A percentile compares a stretch with the other conserved stretches of the same genome.
phyloP scores from a whole-genome alignment of 805 yeast genomes.

The Zygotorulaspora danielsina region DNA sequence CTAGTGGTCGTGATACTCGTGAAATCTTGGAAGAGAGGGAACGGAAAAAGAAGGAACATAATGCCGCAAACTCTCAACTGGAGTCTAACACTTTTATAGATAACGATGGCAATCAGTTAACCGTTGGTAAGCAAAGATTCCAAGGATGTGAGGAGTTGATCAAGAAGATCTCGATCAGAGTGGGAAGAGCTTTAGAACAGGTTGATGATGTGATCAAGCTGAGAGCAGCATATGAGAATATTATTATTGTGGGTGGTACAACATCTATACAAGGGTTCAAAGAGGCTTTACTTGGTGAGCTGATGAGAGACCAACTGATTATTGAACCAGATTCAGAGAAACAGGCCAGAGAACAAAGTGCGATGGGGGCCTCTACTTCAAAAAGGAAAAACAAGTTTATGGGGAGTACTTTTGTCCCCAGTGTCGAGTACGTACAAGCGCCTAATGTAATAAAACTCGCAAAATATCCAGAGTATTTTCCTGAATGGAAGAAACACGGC shows the following conservation, averaged over 20 bases:
- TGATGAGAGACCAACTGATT: conserved; percentile 54
- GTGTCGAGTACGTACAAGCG: conserved; percentile 52
- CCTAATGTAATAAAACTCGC: conserved; percentile 70
- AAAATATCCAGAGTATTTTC: conserved; percentile 84
- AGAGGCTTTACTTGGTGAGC: conserved; percentile 58
- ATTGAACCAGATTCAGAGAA: conserved; percentile 32
- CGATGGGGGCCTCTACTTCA: conserved; percentile 32
- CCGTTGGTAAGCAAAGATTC: conserved; percentile 86
- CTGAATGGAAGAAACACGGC: conserved; percentile 85
- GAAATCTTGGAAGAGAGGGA: conserved; percentile 67
- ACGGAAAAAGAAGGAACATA: conserved; percentile 36
- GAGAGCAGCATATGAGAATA: conserved; percentile 80
- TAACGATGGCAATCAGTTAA: conserved; percentile 48
- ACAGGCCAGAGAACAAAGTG: conserved; percentile 26
- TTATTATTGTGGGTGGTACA: conserved; percentile 77
- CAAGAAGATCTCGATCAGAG: conserved; percentile 47
- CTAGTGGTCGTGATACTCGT: conserved; percentile 63
- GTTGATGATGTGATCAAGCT: conserved; percentile 67
- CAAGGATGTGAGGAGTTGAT: conserved; percentile 68
- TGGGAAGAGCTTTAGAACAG: conserved; percentile 49
- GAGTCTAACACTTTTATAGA: conserved; percentile 72
- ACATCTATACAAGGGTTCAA: conserved; percentile 69
- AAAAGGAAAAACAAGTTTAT: conserved; percentile 30
- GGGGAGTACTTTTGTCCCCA: conserved; percentile 30
- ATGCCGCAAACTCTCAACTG: conserved; percentile 56